Conservation (phyloP, 805 yeast species). For the Candida lessepsii region DNA sequence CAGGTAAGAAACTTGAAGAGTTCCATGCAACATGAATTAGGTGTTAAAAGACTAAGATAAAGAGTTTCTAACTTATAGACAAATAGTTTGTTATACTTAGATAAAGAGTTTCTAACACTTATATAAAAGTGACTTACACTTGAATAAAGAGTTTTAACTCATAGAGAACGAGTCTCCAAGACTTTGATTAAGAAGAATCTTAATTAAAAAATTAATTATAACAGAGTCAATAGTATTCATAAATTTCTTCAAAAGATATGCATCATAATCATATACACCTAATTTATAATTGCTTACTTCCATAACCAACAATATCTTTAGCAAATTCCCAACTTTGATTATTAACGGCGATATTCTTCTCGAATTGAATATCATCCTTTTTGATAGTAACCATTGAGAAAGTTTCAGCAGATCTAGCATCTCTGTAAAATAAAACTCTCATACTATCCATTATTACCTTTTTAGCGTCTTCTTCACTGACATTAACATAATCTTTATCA, state of each 20-base stretch:
- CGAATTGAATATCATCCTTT: slow-evolving; percentile 40
- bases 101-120: too few species aligned
- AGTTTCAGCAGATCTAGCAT: slow-evolving; percentile 88
- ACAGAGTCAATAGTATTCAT: background rate
- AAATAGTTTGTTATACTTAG: too few species aligned
- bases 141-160: too few species aligned
- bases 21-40: too few species aligned
- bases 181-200: too few species aligned
- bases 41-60: too few species aligned
- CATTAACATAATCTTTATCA: slow-evolving; percentile 70
- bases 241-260: background rate
- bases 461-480: slow-evolving; percentile 73
- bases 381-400: slow-evolving; percentile 78
- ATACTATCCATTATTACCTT: slow-evolving; percentile 77
- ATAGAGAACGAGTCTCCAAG: too few species aligned
- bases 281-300: slow-evolving; percentile 56
- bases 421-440: slow-evolving; percentile 94
- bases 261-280: background rate
- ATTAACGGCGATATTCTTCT: slow-evolving; percentile 65
- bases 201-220: too few species aligned
- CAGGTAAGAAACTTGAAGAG: too few species aligned
- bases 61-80: too few species aligned
- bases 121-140: too few species aligned
- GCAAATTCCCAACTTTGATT: slow-evolving; percentile 91
- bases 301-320: slow-evolving; percentile 83